A percentile compares a stretch with the other conserved stretches of the same genome.
phyloP scores from a whole-genome alignment of 176 grass and related monocot genomes.

The Phoenix dactylifera region DNA sequence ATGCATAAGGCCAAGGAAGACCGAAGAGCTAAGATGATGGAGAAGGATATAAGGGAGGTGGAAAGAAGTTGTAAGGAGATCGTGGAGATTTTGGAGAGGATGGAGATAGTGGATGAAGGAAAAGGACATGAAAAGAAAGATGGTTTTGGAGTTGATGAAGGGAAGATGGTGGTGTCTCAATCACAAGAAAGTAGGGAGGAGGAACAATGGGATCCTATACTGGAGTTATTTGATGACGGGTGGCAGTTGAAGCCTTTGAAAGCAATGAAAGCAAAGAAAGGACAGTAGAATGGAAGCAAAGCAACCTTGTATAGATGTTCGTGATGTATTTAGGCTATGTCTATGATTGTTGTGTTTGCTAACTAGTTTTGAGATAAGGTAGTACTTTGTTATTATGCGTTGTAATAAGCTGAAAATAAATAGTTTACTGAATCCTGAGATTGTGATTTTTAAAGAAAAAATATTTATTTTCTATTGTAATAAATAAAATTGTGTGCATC shows the following conservation, averaged over 20 bases:
- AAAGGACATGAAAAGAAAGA: background rate
- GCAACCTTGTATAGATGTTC: no score
- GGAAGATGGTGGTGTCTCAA: background rate
- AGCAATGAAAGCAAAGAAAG: background rate
- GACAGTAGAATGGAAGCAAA: no score
- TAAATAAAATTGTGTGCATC: no score
- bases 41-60: background rate
- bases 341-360: no score
- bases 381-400: no score
- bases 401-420: no score
- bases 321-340: no score
- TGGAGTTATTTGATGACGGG: conserved; percentile 21
- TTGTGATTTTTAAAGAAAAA: no score
- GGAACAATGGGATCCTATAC: background rate
- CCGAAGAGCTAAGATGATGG: background rate
- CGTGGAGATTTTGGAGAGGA: background rate
- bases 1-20: background rate
- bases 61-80: background rate
- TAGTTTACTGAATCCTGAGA: no score
- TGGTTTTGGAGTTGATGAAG: background rate
- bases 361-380: no score
- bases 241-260: conserved; percentile 16
- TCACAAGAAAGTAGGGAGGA: background rate
- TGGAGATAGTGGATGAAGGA: background rate
- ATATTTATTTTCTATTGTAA: no score